These are phyloP conservation scores for Lepiota subincarnata DNA, from an alignment of 768 basidiomycete species.

Conservation along the genomic window DNA sequence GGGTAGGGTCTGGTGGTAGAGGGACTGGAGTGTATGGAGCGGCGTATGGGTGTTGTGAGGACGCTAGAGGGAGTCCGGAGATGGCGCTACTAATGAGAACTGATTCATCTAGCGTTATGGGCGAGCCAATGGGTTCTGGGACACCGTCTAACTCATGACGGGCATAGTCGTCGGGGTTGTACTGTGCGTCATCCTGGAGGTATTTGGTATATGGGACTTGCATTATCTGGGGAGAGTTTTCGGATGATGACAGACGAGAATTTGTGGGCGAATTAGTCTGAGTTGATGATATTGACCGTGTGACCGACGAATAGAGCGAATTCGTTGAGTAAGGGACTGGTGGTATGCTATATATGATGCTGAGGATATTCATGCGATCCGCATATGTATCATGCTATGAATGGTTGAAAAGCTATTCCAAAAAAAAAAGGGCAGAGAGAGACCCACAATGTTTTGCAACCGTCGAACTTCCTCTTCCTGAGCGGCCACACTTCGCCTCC, in stretches of 20 bases:
- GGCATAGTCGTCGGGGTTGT: conserved; percentile 19
- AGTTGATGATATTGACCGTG: conserved; percentile 38
- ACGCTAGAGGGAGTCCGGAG: conserved; percentile 27
- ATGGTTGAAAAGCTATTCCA: conserved; percentile 10
- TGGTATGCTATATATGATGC: conserved; percentile 84
- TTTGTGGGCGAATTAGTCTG: conserved; percentile 44
- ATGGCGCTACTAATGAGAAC: conserved; percentile 25
- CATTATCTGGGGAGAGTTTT: conserved; percentile 38
- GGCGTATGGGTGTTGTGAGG: conserved; percentile 51
- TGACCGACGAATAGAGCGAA: conserved; percentile 36
- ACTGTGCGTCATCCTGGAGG: conserved; percentile 32
- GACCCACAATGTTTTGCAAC: conserved; percentile 80
- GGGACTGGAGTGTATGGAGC: conserved; percentile 36
- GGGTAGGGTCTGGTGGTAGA: conserved; percentile 19
- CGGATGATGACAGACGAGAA: conserved; percentile 49
- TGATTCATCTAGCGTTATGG: conserved; percentile 36
- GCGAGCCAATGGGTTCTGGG: conserved; percentile 32
- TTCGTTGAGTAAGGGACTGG: conserved; percentile 64
- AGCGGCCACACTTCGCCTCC: conserved; percentile 78
- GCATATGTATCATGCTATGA: conserved; percentile 90
- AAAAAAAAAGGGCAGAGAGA: conserved; percentile 9
- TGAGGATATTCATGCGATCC: conserved; percentile 90
- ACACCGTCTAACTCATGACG: conserved; percentile 24
- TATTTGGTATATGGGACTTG: conserved; percentile 30
- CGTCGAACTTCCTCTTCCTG: conserved; percentile 88